phyloP scores from a whole-genome alignment of 768 basidiomycete genomes.

The Grammothele lineata region DNA sequence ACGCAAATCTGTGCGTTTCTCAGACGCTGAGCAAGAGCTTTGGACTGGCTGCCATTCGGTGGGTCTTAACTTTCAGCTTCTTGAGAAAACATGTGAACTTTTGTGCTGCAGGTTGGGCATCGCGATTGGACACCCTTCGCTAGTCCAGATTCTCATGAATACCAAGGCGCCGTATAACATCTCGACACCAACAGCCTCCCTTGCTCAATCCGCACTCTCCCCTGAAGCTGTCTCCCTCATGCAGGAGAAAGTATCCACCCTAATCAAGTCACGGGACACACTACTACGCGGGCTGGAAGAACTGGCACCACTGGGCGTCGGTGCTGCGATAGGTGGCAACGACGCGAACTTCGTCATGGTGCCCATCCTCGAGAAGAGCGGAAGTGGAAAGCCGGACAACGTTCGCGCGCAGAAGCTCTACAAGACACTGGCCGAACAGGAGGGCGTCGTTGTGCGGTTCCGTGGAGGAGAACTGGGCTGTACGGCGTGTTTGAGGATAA shows the following conservation, averaged over 20 bases:
- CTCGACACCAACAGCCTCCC: slow-evolving; percentile 80
- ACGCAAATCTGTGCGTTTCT: slow-evolving; percentile 88
- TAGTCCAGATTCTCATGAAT: slow-evolving; percentile 89
- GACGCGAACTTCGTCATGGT: slow-evolving; percentile 90
- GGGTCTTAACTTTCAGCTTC: slow-evolving; percentile 24
- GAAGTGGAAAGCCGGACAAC: slow-evolving; percentile 48
- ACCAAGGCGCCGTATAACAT: slow-evolving; percentile 99
- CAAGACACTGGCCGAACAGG: slow-evolving; percentile 75
- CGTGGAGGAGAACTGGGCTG: slow-evolving; percentile 87
- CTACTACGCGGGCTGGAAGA: slow-evolving; percentile 49
- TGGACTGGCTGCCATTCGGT: slow-evolving; percentile 94
- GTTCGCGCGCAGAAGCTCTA: slow-evolving; percentile 63
- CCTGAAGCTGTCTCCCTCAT: slow-evolving; percentile 57
- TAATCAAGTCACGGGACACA: slow-evolving; percentile 52
- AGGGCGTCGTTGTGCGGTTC: slow-evolving; percentile 87
- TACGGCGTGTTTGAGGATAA: slow-evolving; percentile 81
- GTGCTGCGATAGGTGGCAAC: slow-evolving; percentile 69
- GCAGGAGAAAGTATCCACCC: slow-evolving; percentile 56
- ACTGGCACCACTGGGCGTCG: slow-evolving; percentile 53
- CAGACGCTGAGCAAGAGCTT: slow-evolving; percentile 97
- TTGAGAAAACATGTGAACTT: not conserved
- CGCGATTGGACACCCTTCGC: slow-evolving; percentile 81
- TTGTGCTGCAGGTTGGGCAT: slow-evolving; percentile 66
- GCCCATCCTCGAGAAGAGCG: slow-evolving; percentile 55
- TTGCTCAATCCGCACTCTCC: slow-evolving; percentile 77